phyloP scores from a whole-genome alignment of 495 filamentous ascomycete genomes.

The Penicillium psychrofluorescens region DNA sequence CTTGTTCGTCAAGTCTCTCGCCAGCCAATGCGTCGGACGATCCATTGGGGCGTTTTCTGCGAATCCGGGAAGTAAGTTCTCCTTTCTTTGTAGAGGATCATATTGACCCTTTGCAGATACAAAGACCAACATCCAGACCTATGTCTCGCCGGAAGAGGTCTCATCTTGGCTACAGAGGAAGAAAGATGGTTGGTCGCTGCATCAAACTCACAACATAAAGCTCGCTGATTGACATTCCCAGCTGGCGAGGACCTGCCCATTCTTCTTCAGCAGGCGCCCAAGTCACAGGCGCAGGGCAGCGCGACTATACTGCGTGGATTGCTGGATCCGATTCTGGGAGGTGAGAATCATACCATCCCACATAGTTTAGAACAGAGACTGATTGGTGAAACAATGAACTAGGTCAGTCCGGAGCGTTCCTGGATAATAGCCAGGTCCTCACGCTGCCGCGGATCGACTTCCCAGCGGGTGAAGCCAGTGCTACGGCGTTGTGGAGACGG shows the following conservation, averaged over 20 bases:
- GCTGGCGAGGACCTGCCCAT: constrained; percentile 14
- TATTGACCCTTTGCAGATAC: constrained; percentile 7
- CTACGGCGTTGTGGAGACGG: constrained; percentile 37
- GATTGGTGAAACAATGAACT: background rate
- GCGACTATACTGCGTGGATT: constrained; percentile 14
- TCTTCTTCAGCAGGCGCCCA: constrained; percentile 14
- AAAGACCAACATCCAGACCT: constrained; percentile 11
- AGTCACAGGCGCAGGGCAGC: constrained; percentile 13
- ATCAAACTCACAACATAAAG: too few relatives aligned
- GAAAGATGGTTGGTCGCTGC: constrained; percentile 7
- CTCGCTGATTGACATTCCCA: background rate
- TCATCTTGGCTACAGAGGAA: constrained; percentile 14
- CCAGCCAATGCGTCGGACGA: constrained; percentile 1
- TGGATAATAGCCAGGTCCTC: constrained; percentile 24
- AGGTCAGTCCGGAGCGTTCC: constrained; percentile 20
- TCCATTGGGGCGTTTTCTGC: constrained; percentile 14
- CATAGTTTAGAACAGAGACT: background rate
- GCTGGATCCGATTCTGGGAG: constrained; percentile 15
- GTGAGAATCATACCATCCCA: constrained; percentile 4
- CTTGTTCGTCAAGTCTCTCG: constrained; percentile 15
- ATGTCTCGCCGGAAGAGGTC: constrained; percentile 11
- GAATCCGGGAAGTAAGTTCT: constrained; percentile 17
- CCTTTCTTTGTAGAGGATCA: background rate
- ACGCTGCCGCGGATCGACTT: constrained; percentile 17
- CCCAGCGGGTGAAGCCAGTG: constrained; percentile 25